Percentiles rank a stretch among this genome's conserved stretches.
These are phyloP conservation scores for Rheum nobile DNA, from an alignment of 148 eudicot species.

Conservation along the genomic window DNA sequence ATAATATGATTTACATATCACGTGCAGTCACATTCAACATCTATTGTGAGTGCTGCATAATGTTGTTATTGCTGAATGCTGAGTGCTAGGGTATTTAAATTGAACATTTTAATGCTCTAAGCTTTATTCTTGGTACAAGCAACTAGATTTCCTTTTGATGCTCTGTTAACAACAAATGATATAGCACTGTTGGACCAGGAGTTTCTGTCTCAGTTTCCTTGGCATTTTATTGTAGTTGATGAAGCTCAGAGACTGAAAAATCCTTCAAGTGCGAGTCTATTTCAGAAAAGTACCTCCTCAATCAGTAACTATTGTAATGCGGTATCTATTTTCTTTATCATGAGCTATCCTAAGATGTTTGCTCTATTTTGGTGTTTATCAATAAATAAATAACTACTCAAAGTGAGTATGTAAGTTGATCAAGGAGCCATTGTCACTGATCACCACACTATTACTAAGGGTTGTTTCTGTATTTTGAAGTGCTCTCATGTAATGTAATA, in stretches of 20 bases:
- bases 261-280: slow-evolving; percentile 71
- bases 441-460: too few relatives aligned
- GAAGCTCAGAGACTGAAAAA: slow-evolving; percentile 98
- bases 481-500: too few relatives aligned
- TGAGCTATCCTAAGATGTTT: neutral
- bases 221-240: slow-evolving; percentile 86
- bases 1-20: slow-evolving; percentile 21
- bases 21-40: slow-evolving; percentile 29
- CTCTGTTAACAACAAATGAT: slow-evolving; percentile 89
- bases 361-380: neutral
- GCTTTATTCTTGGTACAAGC: slow-evolving; percentile 28
- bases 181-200: slow-evolving; percentile 83
- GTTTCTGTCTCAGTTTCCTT: slow-evolving; percentile 79
- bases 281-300: slow-evolving; percentile 5
- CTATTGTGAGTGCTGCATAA: slow-evolving; percentile 37
- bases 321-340: neutral
- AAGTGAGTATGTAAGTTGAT: neutral
- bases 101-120: neutral
- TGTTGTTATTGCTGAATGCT: neutral
- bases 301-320: neutral
- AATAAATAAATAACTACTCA: neutral
- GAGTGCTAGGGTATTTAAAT: too few relatives aligned
- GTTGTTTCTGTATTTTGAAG: neutral
- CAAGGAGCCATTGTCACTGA: too few relatives aligned
- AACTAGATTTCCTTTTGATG: slow-evolving; percentile 52